A percentile compares a stretch with the other conserved stretches of the same genome.
phyloP scores from a whole-genome alignment of 805 yeast genomes.

The Zygotorulaspora chibaensis region DNA sequence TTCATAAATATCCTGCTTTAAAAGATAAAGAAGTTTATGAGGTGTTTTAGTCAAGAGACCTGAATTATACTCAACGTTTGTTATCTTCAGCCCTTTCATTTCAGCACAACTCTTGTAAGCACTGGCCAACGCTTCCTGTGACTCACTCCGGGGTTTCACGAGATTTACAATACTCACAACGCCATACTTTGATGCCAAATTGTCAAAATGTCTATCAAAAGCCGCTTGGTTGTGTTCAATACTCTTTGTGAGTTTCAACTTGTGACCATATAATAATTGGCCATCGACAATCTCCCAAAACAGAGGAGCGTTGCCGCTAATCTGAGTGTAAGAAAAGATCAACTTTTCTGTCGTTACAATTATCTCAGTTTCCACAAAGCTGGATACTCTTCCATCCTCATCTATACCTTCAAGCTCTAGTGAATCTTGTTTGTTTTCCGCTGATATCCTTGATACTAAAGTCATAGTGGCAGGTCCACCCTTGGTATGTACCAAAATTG shows the following conservation, averaged over 20 bases:
- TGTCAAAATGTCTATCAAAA: conserved; percentile 75
- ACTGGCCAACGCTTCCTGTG: conserved; percentile 62
- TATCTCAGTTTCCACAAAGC: conserved; percentile 85
- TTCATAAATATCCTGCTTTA: conserved; percentile 64
- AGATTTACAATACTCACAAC: conserved; percentile 78
- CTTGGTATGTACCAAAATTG: conserved; percentile 35
- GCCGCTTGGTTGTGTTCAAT: conserved; percentile 82
- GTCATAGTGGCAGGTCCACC: conserved; percentile 46
- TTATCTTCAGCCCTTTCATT: conserved; percentile 30
- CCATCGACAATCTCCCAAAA: conserved; percentile 86
- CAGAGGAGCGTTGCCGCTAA: conserved; percentile 88
- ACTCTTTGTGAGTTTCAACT: conserved; percentile 72
- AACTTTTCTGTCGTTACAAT: conserved; percentile 50
- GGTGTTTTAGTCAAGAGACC: conserved; percentile 37
- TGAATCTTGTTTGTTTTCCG: conserved; percentile 84
- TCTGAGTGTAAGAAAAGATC: conserved; percentile 72
- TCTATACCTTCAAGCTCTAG: conserved; percentile 85
- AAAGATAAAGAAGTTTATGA: conserved; percentile 43
- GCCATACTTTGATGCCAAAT: conserved; percentile 70
- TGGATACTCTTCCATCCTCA: conserved; percentile 88
- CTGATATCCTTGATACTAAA: conserved; percentile 81
- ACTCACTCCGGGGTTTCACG: conserved; percentile 58
- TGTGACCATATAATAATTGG: conserved; percentile 69
- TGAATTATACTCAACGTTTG: conserved; percentile 38
- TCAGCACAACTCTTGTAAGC: conserved; percentile 54